Percentiles rank a stretch among this genome's conserved stretches.
These are phyloP conservation scores for Erigeron philadelphicus DNA, from an alignment of 140 eudicot species.

Conservation along the genomic window DNA sequence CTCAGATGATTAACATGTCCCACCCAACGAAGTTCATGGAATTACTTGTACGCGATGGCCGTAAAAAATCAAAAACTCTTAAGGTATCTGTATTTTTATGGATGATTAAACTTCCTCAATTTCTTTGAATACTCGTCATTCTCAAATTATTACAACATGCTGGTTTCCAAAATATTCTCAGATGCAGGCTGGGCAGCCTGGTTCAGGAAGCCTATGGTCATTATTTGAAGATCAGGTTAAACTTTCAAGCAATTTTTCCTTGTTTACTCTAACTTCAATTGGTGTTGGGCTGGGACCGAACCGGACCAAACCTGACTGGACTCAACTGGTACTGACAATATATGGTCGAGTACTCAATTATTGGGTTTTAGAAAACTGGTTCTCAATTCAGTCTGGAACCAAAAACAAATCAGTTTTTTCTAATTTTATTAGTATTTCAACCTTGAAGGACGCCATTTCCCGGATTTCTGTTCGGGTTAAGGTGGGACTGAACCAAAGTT, in stretches of 20 bases:
- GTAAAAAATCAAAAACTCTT: conserved; percentile 52
- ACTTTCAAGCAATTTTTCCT: neutral
- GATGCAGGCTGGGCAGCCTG: conserved; percentile 54
- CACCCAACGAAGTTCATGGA: conserved; percentile 61
- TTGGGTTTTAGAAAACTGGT: too few relatives aligned
- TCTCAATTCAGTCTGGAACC: too few relatives aligned
- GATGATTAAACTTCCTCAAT: neutral
- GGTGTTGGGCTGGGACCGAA: neutral
- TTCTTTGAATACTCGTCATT: conserved; percentile 12
- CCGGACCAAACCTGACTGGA: neutral
- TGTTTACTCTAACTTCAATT: neutral
- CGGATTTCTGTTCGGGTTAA: too few relatives aligned
- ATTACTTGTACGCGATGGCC: conserved; percentile 63
- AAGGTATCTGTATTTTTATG: conserved; percentile 59
- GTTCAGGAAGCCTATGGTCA: conserved; percentile 80
- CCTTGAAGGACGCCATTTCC: too few relatives aligned
- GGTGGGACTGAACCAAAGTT: too few relatives aligned
- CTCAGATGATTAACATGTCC: conserved; percentile 89
- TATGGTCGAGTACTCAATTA: too few relatives aligned
- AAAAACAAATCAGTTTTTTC: too few relatives aligned
- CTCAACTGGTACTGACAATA: too few relatives aligned
- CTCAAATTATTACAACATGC: conserved; percentile 1
- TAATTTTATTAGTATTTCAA: too few relatives aligned
- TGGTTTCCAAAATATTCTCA: conserved; percentile 26
- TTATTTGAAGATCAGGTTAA: conserved; percentile 80